Conservation (phyloP, 768 basidiomycete species). For the Pleurotus ostreatus region DNA sequence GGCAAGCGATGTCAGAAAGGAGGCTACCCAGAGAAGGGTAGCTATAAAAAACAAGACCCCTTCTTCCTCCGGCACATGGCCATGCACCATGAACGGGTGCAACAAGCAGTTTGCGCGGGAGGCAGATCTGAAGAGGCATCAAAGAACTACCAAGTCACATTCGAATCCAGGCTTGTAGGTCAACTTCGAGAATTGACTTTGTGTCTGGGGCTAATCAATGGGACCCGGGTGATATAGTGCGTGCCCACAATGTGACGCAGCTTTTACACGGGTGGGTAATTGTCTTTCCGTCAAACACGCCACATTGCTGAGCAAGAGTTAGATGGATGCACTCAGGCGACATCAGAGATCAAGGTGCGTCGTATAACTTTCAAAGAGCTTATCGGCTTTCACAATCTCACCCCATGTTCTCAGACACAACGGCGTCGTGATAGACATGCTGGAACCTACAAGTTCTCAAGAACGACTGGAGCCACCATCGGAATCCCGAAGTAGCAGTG, state of each 20-base stretch:
- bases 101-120: slow-evolving; percentile 80
- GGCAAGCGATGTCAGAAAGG: slow-evolving; percentile 19
- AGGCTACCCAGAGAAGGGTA: slow-evolving; percentile 21
- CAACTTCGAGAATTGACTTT: slow-evolving; percentile 9
- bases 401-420: slow-evolving; percentile 46
- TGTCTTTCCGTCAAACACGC: slow-evolving; percentile 1
- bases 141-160: slow-evolving; percentile 75
- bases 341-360: slow-evolving; percentile 76
- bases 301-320: slow-evolving; percentile 1
- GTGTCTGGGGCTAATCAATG: slow-evolving; percentile 10
- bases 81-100: slow-evolving; percentile 78
- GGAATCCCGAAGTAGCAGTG: slow-evolving; percentile 46
- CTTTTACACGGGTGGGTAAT: slow-evolving; percentile 67
- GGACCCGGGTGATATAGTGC: slow-evolving; percentile 34
- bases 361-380: slow-evolving; percentile 8
- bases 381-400: neutral
- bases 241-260: slow-evolving; percentile 78
- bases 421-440: slow-evolving; percentile 59
- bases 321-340: slow-evolving; percentile 80
- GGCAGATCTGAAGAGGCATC: slow-evolving; percentile 79
- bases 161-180: slow-evolving; percentile 71
- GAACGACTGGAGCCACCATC: slow-evolving; percentile 31
- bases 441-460: slow-evolving; percentile 27
- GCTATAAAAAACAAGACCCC: slow-evolving; percentile 39
- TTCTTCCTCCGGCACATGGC: slow-evolving; percentile 57